Evolutionary conservation across 2,329 filamentous ascomycete genomes (phyloP).

Genomic region (Fusarium tanahbumbuense): DNA sequence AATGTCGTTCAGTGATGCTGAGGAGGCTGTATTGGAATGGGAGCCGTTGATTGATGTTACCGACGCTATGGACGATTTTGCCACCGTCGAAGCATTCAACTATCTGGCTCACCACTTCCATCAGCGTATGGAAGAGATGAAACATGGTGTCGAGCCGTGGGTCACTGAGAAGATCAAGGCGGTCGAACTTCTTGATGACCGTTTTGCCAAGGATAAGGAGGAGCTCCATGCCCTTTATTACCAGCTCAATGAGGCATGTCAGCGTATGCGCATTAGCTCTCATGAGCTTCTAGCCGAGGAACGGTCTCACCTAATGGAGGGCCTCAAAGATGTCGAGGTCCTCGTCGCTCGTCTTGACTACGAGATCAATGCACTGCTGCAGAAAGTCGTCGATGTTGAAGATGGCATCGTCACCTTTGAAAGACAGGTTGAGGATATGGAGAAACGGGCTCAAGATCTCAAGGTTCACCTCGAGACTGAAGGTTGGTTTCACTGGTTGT

Average conservation of each 20-base stretch:
- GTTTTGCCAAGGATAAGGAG: slow-evolving; percentile 71
- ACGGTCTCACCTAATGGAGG: slow-evolving; percentile 74
- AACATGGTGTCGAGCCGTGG: slow-evolving; percentile 68
- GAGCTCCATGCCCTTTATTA: slow-evolving; percentile 75
- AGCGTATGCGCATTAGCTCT: slow-evolving; percentile 73
- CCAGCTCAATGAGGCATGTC: slow-evolving; percentile 76
- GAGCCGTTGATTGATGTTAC: slow-evolving; percentile 61
- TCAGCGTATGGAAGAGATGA: slow-evolving; percentile 63
- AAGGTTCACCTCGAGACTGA: slow-evolving; percentile 72
- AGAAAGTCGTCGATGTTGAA: slow-evolving; percentile 88
- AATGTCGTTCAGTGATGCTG: slow-evolving; percentile 79
- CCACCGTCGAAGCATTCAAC: slow-evolving; percentile 52
- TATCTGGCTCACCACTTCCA: slow-evolving; percentile 69
- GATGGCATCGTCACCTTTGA: slow-evolving; percentile 84
- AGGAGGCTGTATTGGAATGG: slow-evolving; percentile 79
- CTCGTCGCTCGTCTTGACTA: slow-evolving; percentile 90
- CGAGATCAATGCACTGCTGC: slow-evolving; percentile 82
- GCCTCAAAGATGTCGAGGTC: slow-evolving; percentile 81
- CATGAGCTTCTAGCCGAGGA: slow-evolving; percentile 78
- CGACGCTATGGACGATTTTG: slow-evolving; percentile 47
- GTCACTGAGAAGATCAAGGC: slow-evolving; percentile 66
- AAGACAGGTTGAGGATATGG: slow-evolving; percentile 78
- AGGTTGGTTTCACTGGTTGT: slow-evolving; percentile 73
- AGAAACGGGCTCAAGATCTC: slow-evolving; percentile 71
- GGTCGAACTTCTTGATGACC: slow-evolving; percentile 70